Evolutionary conservation across 2,329 filamentous ascomycete genomes (phyloP), one percentile per base, ranked within the genome.

Genomic region (Ascomycota sp.): DNA sequence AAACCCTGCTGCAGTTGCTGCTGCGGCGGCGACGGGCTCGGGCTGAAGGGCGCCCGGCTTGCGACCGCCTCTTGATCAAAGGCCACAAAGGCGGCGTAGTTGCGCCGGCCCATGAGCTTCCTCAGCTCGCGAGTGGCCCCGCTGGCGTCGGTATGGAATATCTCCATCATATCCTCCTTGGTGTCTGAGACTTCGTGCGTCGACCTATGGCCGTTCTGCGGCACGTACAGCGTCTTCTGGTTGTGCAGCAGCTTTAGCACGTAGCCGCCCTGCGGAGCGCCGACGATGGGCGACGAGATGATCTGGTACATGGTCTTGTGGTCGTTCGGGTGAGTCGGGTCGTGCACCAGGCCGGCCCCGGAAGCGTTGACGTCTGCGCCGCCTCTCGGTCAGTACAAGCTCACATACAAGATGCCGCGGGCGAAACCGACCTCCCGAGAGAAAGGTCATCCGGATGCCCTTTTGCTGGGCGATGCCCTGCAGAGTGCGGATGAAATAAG

Each of bases 161-260:
- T 91, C 60, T 98, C 89, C 79, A 98, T 92, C 89, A 98, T 98
- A 56, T 98, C 89, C 54, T 98, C 89, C 56, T 98, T 95, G 32
- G 89, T 98, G 52, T 98, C 89, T 2, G 75, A 78, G 1, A 79
- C 67, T 41, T 75, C 68, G 39, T 82, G 71, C 2, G 66, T 76
- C 1, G 77, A 74, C 41, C 70, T 68, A 36, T 82, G 72, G 1
- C 86, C 86, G 53, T 98, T 98, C 35, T 69, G 65, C 0, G 89
- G 89, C 35, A 98, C 66, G 53, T 93, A 98, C 25, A 95, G 71
- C 28, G 79, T 71, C 54, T 86, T 89, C 58, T 84, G 86, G 61
- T 78, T 89, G 62, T 95, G 83, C n/a, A 98, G 72, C 48, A 98
- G 68, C 53, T 91, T 91, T 44, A 95, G 66, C 30, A 95, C 75